Evolutionary conservation across 352 stramenopile species (phyloP).

Genomic region (Pythium aphanidermatum): DNA sequence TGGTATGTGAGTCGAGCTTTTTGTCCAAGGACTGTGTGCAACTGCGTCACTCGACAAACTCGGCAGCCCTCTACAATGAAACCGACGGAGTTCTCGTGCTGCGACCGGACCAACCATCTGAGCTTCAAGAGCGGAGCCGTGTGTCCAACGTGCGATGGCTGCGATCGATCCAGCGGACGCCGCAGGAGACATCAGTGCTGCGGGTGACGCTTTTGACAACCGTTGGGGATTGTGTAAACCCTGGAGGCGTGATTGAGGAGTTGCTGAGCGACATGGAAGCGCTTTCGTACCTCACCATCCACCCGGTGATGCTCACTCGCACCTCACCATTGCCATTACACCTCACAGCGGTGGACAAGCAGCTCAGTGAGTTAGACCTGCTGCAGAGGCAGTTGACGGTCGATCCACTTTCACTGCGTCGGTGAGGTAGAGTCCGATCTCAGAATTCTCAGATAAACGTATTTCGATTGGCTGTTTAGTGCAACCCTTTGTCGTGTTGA

Average conservation of each 20-base stretch:
- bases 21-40: conserved; percentile 32
- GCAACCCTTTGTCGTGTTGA: too few species aligned
- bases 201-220: conserved; percentile 4
- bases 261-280: conserved; percentile 57
- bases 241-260: conserved; percentile 9
- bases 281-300: conserved; percentile 71
- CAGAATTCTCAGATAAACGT: conserved; percentile 1
- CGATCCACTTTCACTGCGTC: conserved; percentile 10
- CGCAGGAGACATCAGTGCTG: conserved; percentile 7
- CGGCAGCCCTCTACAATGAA: conserved; percentile 2
- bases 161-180: not conserved
- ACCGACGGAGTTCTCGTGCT: conserved; percentile 34
- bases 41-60: conserved; percentile 14
- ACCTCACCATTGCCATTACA: conserved; percentile 60
- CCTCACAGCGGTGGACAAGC: conserved; percentile 34
- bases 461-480: conserved; percentile 1
- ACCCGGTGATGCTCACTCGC: conserved; percentile 55
- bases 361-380: conserved; percentile 14
- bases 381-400: conserved; percentile 18
- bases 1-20: conserved; percentile 35
- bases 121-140: conserved; percentile 10
- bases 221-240: not conserved
- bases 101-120: conserved; percentile 21
- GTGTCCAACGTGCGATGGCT: conserved; percentile 13
- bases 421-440: conserved; percentile 9